Evolutionary conservation across 2,329 filamentous ascomycete genomes (phyloP), one percentile per base, ranked within the genome.

Genomic region (Berkeleyomyces rouxiae): DNA sequence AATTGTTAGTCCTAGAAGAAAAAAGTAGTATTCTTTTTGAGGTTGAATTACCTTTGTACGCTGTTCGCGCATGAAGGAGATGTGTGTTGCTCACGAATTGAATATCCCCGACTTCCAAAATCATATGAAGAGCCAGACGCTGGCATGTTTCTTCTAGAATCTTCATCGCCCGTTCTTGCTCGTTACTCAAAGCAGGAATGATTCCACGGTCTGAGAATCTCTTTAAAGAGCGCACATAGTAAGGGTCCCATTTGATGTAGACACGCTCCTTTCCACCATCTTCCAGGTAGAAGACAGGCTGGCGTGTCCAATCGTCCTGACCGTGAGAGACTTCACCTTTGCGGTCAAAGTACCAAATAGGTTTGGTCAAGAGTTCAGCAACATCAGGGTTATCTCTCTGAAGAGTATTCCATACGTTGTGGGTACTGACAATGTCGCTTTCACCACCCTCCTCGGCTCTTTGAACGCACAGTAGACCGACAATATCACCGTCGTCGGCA

Each of bases 271-370:
- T 78, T 5, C 81, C 79, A 5, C 79, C 82, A 4, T 80, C 82
- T 75, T 95, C 89, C 3, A 90, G 76, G 71, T 90, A 95, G 68
- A 93, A 82, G 16, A 95, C 82, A 10, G 82, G 79, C 40, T 85
- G 83, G 51, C 79, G 78, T 68, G 89, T 87, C 74, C 84, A 95
- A 63, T 84, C 83, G 62, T 91, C 82, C 72, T 95, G 79, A 10
- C 88, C 89, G 11, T 78, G 75, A 31, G 83, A 87, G 0, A 82
- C 83, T 76, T 95, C 90, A 9, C 90, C 90, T 76, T 95, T 95
- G 62, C 90, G 85, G 73, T 95, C 90, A 72, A 95, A 92, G 75
- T 95, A 93, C 90, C 90, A 95, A 66, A 90, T 82, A 0, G 90
- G 89, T 71, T 85, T 75, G 0, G 87, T 86, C 61, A 95, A 77